phyloP scores from a whole-genome alignment of 2,329 filamentous ascomycete species.

The Curvularia spicifera region DNA sequence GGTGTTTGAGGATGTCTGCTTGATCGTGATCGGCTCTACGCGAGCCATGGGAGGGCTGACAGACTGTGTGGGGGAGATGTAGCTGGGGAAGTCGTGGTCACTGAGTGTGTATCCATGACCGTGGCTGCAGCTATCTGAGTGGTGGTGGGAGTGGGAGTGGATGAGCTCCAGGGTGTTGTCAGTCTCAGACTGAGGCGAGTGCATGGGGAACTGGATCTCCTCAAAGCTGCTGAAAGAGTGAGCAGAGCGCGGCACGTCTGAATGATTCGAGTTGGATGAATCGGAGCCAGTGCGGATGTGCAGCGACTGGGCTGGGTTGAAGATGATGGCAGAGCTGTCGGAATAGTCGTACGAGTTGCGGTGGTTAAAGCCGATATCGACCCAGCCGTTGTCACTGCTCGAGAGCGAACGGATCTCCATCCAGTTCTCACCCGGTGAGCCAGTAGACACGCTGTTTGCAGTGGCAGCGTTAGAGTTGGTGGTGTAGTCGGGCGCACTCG shows the following conservation, averaged over 20 bases:
- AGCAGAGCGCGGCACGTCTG: conserved; percentile 64
- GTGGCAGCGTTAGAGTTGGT: conserved; percentile 30
- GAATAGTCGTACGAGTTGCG: conserved; percentile 74
- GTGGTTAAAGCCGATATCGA: conserved; percentile 67
- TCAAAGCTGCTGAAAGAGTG: conserved; percentile 82
- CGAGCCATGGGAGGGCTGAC: conserved; percentile 73
- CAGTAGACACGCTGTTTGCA: conserved; percentile 54
- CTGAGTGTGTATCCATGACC: conserved; percentile 29
- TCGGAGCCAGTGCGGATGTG: conserved; percentile 88
- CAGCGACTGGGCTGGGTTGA: conserved; percentile 88
- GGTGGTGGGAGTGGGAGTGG: conserved; percentile 29
- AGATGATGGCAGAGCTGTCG: conserved; percentile 68
- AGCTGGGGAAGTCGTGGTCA: conserved; percentile 46
- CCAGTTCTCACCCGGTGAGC: conserved; percentile 79
- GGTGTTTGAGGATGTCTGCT: conserved; percentile 65
- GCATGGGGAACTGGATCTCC: conserved; percentile 72
- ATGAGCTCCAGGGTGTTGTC: conserved; percentile 42
- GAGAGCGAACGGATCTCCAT: conserved; percentile 87
- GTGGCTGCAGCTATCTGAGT: conserved; percentile 40
- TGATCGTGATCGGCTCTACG: conserved; percentile 73
- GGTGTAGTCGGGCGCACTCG: conserved; percentile 58
- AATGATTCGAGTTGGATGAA: conserved; percentile 80
- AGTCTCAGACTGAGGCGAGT: conserved; percentile 79
- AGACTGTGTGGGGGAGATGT: conserved; percentile 53
- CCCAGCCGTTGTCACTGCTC: conserved; percentile 87